These are phyloP conservation scores for Yarrowia galli DNA, from an alignment of 1,139 yeast species.

Conservation along the genomic window DNA sequence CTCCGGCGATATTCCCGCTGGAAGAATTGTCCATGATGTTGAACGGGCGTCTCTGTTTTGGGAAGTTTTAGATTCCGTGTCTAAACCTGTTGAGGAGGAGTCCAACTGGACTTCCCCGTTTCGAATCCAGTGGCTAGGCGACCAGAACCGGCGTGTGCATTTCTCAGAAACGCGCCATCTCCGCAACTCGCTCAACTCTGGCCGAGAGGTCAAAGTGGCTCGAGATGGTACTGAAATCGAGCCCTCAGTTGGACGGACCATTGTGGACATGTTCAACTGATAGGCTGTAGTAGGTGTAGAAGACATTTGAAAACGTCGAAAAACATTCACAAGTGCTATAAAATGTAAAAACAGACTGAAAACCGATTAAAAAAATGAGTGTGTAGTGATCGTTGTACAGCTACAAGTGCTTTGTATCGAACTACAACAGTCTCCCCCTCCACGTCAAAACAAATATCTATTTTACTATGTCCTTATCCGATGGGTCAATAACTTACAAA, in stretches of 20 bases:
- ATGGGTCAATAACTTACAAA: slow-evolving; percentile 54
- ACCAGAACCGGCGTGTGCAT: slow-evolving; percentile 47
- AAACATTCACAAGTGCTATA: background rate
- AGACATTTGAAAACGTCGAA: background rate
- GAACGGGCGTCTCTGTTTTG: slow-evolving; percentile 53
- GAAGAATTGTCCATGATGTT: slow-evolving; percentile 53
- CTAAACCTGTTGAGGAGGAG: slow-evolving; percentile 40
- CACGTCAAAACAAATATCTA: slow-evolving; percentile 13
- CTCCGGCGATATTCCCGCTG: slow-evolving; percentile 48
- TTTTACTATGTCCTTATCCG: slow-evolving; percentile 26
- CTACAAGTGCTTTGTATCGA: no score
- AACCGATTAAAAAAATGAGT: background rate
- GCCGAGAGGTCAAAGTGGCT: slow-evolving; percentile 53
- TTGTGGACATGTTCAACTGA: slow-evolving; percentile 47
- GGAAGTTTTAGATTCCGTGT: slow-evolving; percentile 47
- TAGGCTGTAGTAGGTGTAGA: background rate
- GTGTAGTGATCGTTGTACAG: background rate
- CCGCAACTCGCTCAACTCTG: slow-evolving; percentile 50
- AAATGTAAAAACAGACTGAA: background rate
- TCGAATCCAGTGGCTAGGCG: slow-evolving; percentile 51
- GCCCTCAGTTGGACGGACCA: slow-evolving; percentile 49
- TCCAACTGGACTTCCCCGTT: slow-evolving; percentile 53
- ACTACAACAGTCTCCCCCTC: no score
- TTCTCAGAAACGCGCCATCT: slow-evolving; percentile 49
- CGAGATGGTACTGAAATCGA: slow-evolving; percentile 55